Evolutionary conservation across 441 rosid genomes (phyloP), one percentile per base, ranked within the genome.

Genomic region (Metrosideros polymorpha): DNA sequence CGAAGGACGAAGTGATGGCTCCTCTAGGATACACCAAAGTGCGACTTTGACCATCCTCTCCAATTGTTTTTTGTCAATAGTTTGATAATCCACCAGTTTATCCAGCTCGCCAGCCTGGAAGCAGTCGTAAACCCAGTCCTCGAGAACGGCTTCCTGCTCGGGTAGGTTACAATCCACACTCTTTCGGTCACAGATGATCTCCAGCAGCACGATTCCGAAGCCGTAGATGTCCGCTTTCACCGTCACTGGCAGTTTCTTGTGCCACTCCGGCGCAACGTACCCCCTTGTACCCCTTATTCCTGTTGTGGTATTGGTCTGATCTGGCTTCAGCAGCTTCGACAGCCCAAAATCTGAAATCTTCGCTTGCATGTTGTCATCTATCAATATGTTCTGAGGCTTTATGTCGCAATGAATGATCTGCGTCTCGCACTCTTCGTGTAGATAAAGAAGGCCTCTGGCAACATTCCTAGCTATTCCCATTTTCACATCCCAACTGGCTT

Each of bases 1-100:
- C 1, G 89, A 89, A 84, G 90, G 91, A 17, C 89, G 88, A 30
- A 90, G 87, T 1, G 83, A 30, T 29, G 39, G 82, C 56, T 84
- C 82, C 18, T 42, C 79, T 49, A 5, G 27, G 57, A 63, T 47
- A 30, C 43, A 61, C 71, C 10, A 61, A 30, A 61, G 86, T 84
- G 66, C n/a, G 6, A 59, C 45, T 61, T 84, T 30, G 29, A 47
- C 55, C n/a, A 84, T 75, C 59, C 50, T 45, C 25, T 84, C 85
- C 32, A 84, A 25, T 84, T 84, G 77, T 10, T 3, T 84, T 50
- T 35, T 9, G 76, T 84, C 79, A 5, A 84, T 39, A 49, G 19
- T 75, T 45, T 84, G 54, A 57, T 57, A 24, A 45, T 75, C 82
- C 55, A 59, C 82, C 47, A 61, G 19, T 29, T 84, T 59, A 9